These are phyloP conservation scores for Colletotrichum lentis DNA, from an alignment of 2,329 filamentous ascomycete species.

Conservation along the genomic window DNA sequence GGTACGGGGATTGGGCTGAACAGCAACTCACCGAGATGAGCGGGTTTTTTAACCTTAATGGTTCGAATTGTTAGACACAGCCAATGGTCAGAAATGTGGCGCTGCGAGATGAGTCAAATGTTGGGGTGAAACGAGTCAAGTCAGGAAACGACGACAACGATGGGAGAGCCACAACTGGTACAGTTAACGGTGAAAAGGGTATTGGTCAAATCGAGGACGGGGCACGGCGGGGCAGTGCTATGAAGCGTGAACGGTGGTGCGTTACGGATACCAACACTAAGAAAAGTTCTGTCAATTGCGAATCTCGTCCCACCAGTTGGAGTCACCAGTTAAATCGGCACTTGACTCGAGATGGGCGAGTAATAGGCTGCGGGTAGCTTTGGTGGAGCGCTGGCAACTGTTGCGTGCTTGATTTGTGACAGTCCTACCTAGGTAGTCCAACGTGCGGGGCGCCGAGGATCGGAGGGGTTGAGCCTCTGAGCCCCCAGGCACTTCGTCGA, in stretches of 20 bases:
- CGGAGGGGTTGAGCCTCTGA: not conserved
- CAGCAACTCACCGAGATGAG: not conserved
- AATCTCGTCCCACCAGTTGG: not conserved
- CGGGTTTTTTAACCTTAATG: not conserved
- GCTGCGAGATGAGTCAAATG: not conserved
- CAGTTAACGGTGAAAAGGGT: not conserved
- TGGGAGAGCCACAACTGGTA: not conserved
- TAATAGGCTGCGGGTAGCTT: not conserved
- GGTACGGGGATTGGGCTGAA: too few relatives aligned
- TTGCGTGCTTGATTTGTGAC: not conserved
- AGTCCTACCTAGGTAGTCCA: not conserved
- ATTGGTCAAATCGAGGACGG: not conserved
- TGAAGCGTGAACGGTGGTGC: not conserved
- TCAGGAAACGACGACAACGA: not conserved
- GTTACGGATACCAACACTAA: not conserved
- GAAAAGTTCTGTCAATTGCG: constrained; percentile 1
- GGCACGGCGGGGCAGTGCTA: not conserved
- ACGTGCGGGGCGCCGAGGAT: constrained; percentile 11
- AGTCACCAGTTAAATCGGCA: not conserved
- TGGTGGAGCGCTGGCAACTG: not conserved
- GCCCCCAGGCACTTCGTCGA: not conserved
- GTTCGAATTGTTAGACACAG: not conserved
- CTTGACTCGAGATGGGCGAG: constrained; percentile 11
- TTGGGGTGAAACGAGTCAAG: not conserved
- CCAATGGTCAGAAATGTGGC: not conserved